Evolutionary conservation across 495 filamentous ascomycete species (phyloP).

Genomic region (Annulohypoxylon nitens): DNA sequence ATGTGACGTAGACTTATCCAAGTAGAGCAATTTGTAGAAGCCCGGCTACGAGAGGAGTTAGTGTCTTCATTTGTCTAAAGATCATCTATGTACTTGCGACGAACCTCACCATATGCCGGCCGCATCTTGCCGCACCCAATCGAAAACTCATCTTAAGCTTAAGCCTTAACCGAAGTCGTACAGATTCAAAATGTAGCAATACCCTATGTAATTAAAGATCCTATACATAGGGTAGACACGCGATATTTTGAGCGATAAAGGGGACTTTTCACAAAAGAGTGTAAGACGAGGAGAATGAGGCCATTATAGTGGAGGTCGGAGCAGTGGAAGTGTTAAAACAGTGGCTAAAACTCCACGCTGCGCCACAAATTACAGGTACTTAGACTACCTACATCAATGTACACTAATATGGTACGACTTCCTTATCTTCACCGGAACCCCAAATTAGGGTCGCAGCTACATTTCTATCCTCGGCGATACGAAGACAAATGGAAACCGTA

Average conservation of each 20-base stretch:
- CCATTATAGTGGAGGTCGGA: slow-evolving; percentile 17
- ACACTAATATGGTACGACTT: background rate
- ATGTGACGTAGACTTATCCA: slow-evolving; percentile 1
- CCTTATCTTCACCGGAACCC: background rate
- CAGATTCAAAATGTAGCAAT: background rate
- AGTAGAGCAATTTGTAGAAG: background rate
- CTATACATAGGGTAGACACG: background rate
- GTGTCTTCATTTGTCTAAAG: background rate
- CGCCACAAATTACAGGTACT: background rate
- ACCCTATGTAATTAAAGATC: background rate
- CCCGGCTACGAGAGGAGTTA: slow-evolving; percentile 25
- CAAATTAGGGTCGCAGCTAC: background rate
- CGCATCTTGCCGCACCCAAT: slow-evolving; percentile 19
- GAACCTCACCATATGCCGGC: slow-evolving; percentile 27
- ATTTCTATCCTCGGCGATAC: background rate
- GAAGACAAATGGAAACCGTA: background rate
- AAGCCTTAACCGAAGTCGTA: background rate
- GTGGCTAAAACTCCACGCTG: slow-evolving; percentile 15
- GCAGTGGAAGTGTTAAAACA: background rate
- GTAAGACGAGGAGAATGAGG: slow-evolving; percentile 18
- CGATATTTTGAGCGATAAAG: slow-evolving; percentile 3
- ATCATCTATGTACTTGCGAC: slow-evolving; percentile 8
- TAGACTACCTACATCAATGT: no score
- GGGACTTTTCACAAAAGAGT: background rate
- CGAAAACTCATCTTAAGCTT: slow-evolving; percentile 25